Conservation (phyloP, 73 alveolate species). For the Tetrahymena thermophila region DNA sequence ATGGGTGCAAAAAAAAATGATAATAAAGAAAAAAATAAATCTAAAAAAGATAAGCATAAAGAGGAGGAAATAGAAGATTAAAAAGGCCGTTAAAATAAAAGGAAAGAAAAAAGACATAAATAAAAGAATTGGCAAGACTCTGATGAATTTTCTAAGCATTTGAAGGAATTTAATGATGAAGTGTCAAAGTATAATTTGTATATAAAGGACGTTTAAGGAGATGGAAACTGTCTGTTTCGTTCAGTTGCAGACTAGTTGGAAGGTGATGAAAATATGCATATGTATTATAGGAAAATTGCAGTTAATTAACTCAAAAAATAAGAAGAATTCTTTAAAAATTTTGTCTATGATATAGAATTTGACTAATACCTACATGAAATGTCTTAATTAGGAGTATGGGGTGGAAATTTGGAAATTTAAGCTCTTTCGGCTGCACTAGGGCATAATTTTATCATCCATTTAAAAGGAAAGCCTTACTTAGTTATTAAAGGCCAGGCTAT, state of each 20-base stretch:
- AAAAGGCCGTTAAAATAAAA: not conserved
- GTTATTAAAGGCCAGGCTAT: constrained; percentile 10
- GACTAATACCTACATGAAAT: constrained; percentile 74
- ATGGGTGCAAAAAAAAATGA: not conserved
- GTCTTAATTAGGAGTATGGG: constrained; percentile 92
- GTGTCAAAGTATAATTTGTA: constrained; percentile 12
- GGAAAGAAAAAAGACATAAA: not conserved
- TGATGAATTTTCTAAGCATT: not conserved
- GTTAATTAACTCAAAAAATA: constrained; percentile 84
- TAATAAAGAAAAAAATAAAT: not conserved
- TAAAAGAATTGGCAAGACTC: not conserved
- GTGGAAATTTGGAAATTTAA: constrained; percentile 95
- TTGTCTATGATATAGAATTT: constrained; percentile 82
- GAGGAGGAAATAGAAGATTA: not conserved
- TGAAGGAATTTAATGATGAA: constrained; percentile 36
- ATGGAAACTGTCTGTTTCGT: constrained; percentile 97
- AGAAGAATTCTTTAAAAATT: constrained; percentile 81
- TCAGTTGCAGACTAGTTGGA: constrained; percentile 89
- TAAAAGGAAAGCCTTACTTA: constrained; percentile 36
- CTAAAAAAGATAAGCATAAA: not conserved
- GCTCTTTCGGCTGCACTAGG: constrained; percentile 69
- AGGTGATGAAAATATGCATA: constrained; percentile 81
- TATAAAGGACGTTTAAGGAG: constrained; percentile 72
- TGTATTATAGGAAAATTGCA: constrained; percentile 69
- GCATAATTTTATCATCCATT: constrained; percentile 28